Evolutionary conservation across 78 protist genomes (phyloP).

Genomic region (Protostelium mycophagum): DNA sequence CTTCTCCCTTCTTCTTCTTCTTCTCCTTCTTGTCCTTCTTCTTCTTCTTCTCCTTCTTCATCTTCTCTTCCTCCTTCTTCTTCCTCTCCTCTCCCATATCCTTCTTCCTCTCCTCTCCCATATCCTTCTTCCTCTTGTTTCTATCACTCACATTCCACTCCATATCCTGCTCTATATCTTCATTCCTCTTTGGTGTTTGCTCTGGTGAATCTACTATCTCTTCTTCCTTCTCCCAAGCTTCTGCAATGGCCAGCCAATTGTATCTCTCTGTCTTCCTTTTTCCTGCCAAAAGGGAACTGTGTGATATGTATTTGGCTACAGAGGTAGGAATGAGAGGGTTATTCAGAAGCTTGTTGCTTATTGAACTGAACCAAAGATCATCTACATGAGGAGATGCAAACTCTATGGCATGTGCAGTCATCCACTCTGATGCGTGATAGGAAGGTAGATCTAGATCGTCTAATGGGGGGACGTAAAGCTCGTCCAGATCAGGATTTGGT

Average conservation of each 20-base stretch:
- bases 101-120: neutral
- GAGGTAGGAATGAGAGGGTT: neutral
- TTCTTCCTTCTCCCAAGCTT: neutral
- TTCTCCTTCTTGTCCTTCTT: neutral
- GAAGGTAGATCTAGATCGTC: neutral
- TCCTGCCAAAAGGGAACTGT: neutral
- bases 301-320: neutral
- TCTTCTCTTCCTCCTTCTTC: neutral
- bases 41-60: neutral
- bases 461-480: neutral
- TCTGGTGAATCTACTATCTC: too few relatives aligned
- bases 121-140: neutral
- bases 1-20: constrained; percentile 24
- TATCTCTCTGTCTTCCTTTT: neutral
- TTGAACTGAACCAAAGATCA: neutral
- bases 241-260: neutral
- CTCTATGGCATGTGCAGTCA: neutral
- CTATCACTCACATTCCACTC: neutral
- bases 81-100: neutral
- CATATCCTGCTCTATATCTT: neutral
- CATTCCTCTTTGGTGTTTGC: too few relatives aligned
- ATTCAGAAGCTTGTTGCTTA: neutral
- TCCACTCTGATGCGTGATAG: neutral
- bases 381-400: neutral
- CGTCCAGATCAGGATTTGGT: neutral